Base-by-base conservation (phyloP, 2,329 filamentous ascomycete species). In the Ophiostoma tasmaniense region DNA sequence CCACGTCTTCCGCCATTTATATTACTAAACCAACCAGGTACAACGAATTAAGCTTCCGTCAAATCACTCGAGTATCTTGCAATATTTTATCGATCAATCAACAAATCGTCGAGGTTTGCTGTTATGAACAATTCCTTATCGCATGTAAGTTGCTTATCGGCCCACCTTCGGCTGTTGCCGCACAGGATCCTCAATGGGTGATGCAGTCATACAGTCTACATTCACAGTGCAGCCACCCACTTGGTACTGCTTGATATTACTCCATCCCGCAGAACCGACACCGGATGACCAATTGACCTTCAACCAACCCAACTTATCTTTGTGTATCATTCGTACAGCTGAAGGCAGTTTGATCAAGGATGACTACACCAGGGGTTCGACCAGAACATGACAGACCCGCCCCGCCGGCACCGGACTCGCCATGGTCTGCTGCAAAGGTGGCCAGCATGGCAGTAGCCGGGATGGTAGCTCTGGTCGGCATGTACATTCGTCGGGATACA, bases 141-240 rank as follows among this genome's bases (percentile, higher is more conserved):
- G 5, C 22, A 14, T 35, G 55, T 42, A 64, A 35, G 45, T 66
- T 67, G 62, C 68, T 67, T 69, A 67, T 69, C 66, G 55, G 55
- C 17, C 28, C 22, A 42, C n/a, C 42, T 20, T 61, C 11, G 55
- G 14, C 52, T 59, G 3, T 30, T 61, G 22, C 55, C 13, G 55
- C 25, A 33, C 13, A 10, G 8, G 3, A 61, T 33, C 50, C 50
- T 55, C 50, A 61, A 30, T 28, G 22, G 10, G 7, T 10, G 7
- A 55, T 59, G n/a, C 50, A 52, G 50, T 14, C 42, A 45, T 20
- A 45, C 20, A 45, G 42, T 45, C 42, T 7, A 45, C 42, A 45
- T 55, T 55, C 17, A 55, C 50, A 55, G n/a, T 55, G 50, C 50
- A 45, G 50, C 14, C 55, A 61, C 25, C 55, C 55, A 61, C 22